Evolutionary conservation across 805 yeast species (phyloP).

Genomic region (Kregervanrija fluxuum): DNA sequence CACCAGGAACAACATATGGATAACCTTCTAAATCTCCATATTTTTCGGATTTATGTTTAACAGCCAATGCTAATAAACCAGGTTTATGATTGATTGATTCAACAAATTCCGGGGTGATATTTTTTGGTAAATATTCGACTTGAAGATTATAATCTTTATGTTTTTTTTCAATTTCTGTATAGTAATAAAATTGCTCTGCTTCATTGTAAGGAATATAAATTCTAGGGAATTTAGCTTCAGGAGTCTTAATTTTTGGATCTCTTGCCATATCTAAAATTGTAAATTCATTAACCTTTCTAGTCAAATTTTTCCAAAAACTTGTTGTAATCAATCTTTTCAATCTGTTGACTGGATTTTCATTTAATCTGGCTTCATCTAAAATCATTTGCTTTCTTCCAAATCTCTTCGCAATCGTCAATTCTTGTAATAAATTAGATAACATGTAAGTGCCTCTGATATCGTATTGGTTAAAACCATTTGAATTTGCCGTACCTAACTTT

Average conservation of each 20-base stretch:
- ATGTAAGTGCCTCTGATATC: conserved; percentile 84
- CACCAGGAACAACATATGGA: conserved; percentile 96
- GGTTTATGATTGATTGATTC: conserved; percentile 74
- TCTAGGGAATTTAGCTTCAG: conserved; percentile 58
- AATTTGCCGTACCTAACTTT: conserved; percentile 73
- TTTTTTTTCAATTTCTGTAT: conserved; percentile 40
- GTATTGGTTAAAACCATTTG: conserved; percentile 68
- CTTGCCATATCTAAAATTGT: conserved; percentile 63
- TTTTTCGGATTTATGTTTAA: conserved; percentile 34
- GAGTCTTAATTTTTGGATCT: conserved; percentile 69
- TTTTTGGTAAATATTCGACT: conserved; percentile 69
- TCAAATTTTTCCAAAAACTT: conserved; percentile 74
- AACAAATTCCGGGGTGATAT: conserved; percentile 71
- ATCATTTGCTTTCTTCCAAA: conserved; percentile 73
- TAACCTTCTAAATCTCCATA: conserved; percentile 41
- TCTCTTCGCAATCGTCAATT: conserved; percentile 76
- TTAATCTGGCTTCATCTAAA: conserved; percentile 74
- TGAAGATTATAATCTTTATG: conserved; percentile 56
- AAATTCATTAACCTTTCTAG: conserved; percentile 58
- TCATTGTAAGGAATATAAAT: conserved; percentile 70
- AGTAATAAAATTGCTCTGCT: conserved; percentile 68
- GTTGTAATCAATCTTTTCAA: conserved; percentile 65
- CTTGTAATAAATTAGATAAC: conserved; percentile 82
- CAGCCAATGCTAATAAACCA: conserved; percentile 78
- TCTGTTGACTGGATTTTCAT: conserved; percentile 81